phyloP scores from a whole-genome alignment of 2,329 filamentous ascomycete genomes.

The Penicillium nordicum region DNA sequence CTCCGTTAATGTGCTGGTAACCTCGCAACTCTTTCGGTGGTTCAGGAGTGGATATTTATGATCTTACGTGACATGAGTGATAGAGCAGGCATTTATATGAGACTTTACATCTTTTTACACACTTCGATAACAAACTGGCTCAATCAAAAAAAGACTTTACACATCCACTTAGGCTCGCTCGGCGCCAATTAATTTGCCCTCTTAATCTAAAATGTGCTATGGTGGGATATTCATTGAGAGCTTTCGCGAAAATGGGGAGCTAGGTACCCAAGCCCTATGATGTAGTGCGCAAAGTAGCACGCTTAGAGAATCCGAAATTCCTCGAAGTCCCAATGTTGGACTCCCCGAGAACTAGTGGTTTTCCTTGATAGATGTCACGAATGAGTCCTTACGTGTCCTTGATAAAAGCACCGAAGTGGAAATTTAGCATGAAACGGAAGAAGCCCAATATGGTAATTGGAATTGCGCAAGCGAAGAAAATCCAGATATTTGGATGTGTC shows the following conservation, averaged over 20 bases:
- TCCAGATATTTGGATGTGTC: too few relatives aligned
- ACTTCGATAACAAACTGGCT: not conserved
- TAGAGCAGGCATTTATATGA: not conserved
- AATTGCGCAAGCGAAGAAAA: too few relatives aligned
- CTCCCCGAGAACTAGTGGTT: not conserved
- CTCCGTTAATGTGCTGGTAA: slow-evolving; percentile 22
- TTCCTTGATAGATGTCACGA: not conserved
- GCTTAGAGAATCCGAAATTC: not conserved
- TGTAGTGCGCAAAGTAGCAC: not conserved
- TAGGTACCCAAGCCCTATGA: not conserved
- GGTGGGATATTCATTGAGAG: not conserved
- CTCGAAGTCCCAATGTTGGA: not conserved
- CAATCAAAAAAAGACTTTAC: not conserved
- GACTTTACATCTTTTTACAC: not conserved
- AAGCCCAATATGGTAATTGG: not conserved
- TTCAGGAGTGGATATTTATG: not conserved
- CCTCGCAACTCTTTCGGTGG: not conserved
- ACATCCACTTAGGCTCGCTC: too few relatives aligned
- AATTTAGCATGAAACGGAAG: not conserved
- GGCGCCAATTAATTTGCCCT: too few relatives aligned
- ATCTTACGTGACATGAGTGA: not conserved
- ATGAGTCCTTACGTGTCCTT: not conserved
- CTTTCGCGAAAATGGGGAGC: not conserved
- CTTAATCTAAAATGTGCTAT: too few relatives aligned
- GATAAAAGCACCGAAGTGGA: not conserved